A percentile compares a stretch with the other conserved stretches of the same genome.
phyloP scores from a whole-genome alignment of 2,329 filamentous ascomycete species.

The Fusarium nisikadoi region DNA sequence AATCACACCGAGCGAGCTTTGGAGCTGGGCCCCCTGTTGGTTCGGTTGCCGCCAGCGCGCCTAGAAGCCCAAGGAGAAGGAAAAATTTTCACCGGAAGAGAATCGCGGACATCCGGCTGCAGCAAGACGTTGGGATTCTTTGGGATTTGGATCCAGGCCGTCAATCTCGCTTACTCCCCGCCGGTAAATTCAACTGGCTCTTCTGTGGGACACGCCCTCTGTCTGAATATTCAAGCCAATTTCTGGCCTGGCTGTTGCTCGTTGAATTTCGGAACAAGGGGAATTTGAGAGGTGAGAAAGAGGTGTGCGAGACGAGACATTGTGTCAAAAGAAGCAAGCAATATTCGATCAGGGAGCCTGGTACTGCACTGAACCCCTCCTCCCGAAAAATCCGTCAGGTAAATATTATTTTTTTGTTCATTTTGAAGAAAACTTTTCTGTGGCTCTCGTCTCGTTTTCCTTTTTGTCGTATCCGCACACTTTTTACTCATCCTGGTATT shows the following conservation, averaged over 20 bases:
- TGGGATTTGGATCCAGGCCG: slow-evolving; percentile 37
- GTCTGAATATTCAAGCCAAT: slow-evolving; percentile 6
- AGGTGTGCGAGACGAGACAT: slow-evolving; percentile 13
- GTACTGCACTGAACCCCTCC: slow-evolving; percentile 26
- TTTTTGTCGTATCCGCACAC: slow-evolving; percentile 21
- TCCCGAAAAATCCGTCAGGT: slow-evolving; percentile 12
- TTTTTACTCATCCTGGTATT: slow-evolving; percentile 7
- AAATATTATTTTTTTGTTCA: slow-evolving; percentile 16
- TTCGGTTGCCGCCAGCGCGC: slow-evolving; percentile 45
- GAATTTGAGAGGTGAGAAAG: slow-evolving; percentile 18
- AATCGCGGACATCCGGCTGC: slow-evolving; percentile 42
- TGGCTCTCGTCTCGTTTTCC: slow-evolving; percentile 24
- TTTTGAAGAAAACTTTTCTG: slow-evolving; percentile 23
- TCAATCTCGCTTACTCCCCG: slow-evolving; percentile 52
- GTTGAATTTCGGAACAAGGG: slow-evolving; percentile 27
- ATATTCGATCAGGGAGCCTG: neutral
- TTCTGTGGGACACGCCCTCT: slow-evolving; percentile 34
- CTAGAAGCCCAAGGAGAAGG: slow-evolving; percentile 46
- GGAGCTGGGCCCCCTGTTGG: slow-evolving; percentile 37
- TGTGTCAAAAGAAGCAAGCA: slow-evolving; percentile 12
- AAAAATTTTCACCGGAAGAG: slow-evolving; percentile 47
- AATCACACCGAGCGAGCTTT: slow-evolving; percentile 43
- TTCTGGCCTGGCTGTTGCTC: slow-evolving; percentile 19
- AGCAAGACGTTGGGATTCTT: slow-evolving; percentile 42
- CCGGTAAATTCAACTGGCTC: slow-evolving; percentile 49